Conservation (phyloP, 2,329 filamentous ascomycete genomes). For the Pseudopyrenochaeta lycopersici region DNA sequence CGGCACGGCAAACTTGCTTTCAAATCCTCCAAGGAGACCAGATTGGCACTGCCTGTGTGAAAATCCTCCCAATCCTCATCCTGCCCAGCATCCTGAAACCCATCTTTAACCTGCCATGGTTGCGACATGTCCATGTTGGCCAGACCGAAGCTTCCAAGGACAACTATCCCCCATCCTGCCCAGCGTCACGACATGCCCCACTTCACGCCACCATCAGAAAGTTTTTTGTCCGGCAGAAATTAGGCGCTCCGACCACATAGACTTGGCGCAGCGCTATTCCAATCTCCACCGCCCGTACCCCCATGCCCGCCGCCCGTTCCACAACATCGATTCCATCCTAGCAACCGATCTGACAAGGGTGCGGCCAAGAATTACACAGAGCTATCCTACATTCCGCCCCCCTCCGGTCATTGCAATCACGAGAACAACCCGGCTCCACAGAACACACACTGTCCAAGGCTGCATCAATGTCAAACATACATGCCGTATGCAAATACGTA, state of each 20-base stretch:
- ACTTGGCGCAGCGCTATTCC: conserved; percentile 2
- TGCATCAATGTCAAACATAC: conserved; percentile 25
- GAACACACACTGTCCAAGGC: conserved; percentile 10
- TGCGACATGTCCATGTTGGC: conserved; percentile 22
- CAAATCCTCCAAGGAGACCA: neutral
- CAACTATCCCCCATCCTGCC: conserved; percentile 29
- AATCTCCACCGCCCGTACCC: conserved; percentile 32
- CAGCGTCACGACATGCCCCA: conserved; percentile 30
- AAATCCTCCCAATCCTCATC: neutral
- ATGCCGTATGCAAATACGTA: conserved; percentile 10
- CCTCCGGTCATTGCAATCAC: conserved; percentile 21
- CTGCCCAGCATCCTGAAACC: conserved; percentile 28
- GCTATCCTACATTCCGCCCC: conserved; percentile 23
- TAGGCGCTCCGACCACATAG: conserved; percentile 23
- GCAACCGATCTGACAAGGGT: conserved; percentile 18
- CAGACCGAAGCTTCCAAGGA: conserved; percentile 23
- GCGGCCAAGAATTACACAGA: conserved; percentile 14
- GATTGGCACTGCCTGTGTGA: neutral
- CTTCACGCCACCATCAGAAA: conserved; percentile 30
- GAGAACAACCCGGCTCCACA: conserved; percentile 22
- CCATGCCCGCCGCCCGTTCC: conserved; percentile 13
- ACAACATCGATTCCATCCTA: conserved; percentile 40
- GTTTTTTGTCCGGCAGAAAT: conserved; percentile 39
- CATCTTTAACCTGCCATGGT: conserved; percentile 13
- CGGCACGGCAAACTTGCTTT: neutral